Evolutionary conservation across 768 basidiomycete species (phyloP), one percentile per base, ranked within the genome.

Genomic region (Leccinum subtestaceum): DNA sequence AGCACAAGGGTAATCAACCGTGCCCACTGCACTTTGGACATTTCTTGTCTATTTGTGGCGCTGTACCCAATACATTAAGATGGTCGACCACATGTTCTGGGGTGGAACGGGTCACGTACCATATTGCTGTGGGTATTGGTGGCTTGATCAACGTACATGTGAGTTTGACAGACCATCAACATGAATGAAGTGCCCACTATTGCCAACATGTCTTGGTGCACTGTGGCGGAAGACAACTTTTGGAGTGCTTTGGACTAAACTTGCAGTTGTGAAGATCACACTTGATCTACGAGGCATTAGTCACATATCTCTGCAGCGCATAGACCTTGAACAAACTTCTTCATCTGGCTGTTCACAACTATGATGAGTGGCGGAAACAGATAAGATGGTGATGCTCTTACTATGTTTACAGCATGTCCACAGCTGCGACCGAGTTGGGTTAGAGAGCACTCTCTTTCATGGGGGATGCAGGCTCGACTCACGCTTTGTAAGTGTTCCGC

Each of bases 201-300:
- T 88, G 87, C 85, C 86, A 87, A 70, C 87, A 88, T 57, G 77
- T 79, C 61, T 78, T 70, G 61, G 72, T 77, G 67, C 87, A 88
- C 47, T 71, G 63, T 34, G 84, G 83, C 4, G 81, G 78, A 50
- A 65, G 56, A 68, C 87, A 88, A 38, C 73, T 67, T 45, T 52
- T 66, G 38, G 85, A 76, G 68, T 88, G 87, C 34, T 65, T 73
- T 7, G 80, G 78, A 65, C 86, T 88, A 65, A 88, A 87, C 74
- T 80, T 86, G 75, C 87, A 88, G 60, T 73, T 80, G 43, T 74
- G 73, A 56, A 82, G 73, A 64, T 83, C 79, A 60, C 86, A 88
- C 66, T 83, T 81, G 64, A 88, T 87, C 86, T 88, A 60, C 52
- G 50, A 15, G 45, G 32, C 19, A 31, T 70, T 29, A 71, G 70